A percentile compares a stretch with the other conserved stretches of the same genome.
Evolutionary conservation across 1,139 yeast genomes (phyloP).

Genomic region (Magnusiomyces suaveolens): DNA sequence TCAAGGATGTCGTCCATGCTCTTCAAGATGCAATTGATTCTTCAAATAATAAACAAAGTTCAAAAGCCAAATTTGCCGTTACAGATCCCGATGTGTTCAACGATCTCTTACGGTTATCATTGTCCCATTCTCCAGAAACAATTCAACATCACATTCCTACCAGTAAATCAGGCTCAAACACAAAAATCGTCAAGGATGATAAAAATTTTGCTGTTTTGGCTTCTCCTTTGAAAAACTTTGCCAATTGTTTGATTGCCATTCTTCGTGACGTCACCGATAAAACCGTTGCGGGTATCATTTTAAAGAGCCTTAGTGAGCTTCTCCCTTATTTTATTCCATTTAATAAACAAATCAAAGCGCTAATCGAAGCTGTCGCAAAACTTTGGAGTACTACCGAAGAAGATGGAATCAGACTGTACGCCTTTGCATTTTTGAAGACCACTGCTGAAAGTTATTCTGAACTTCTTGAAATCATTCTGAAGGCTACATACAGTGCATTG

Average conservation of each 20-base stretch:
- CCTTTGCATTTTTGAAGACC: conserved; percentile 77
- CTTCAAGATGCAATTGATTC: conserved; percentile 79
- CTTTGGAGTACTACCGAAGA: conserved; percentile 67
- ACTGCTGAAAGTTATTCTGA: conserved; percentile 47
- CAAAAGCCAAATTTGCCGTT: conserved; percentile 54
- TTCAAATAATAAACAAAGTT: conserved; percentile 40
- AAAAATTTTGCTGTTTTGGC: conserved; percentile 52
- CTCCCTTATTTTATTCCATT: conserved; percentile 74
- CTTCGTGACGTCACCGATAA: conserved; percentile 67
- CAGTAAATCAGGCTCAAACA: conserved; percentile 36
- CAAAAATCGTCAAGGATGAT: conserved; percentile 47
- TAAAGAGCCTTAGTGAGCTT: conserved; percentile 45
- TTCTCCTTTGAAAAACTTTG: conserved; percentile 61
- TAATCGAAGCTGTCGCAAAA: conserved; percentile 54
- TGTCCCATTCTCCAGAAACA: conserved; percentile 64
- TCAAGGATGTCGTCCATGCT: conserved; percentile 66
- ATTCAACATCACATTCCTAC: conserved; percentile 62
- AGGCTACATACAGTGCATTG: conserved; percentile 66
- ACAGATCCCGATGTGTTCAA: conserved; percentile 72
- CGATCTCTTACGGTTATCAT: conserved; percentile 59
- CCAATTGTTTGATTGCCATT: conserved; percentile 56
- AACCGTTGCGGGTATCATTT: conserved; percentile 57
- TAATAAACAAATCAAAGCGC: conserved; percentile 67
- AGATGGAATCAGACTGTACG: conserved; percentile 71
- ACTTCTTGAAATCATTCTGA: conserved; percentile 45